Percentiles rank a stretch among this genome's conserved stretches.
Conservation (phyloP, 2,329 filamentous ascomycete genomes). For the Macrophomina phaseolina region DNA sequence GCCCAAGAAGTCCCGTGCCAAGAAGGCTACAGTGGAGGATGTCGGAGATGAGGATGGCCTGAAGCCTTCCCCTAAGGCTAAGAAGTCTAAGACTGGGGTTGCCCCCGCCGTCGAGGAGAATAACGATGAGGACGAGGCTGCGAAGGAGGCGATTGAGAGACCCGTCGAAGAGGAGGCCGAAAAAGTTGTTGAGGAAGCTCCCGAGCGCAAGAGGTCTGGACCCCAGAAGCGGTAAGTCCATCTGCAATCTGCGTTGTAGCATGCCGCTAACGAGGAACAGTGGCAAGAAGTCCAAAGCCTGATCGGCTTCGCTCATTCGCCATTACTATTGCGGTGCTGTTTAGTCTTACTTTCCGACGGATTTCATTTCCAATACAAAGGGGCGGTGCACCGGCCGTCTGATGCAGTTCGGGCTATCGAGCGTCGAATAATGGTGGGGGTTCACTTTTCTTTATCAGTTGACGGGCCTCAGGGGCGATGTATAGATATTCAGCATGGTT, state of each 20-base stretch:
- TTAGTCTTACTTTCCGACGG: background rate
- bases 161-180: conserved; percentile 10
- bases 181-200: conserved; percentile 3
- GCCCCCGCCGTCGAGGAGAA: conserved; percentile 7
- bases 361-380: background rate
- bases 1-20: conserved; percentile 41
- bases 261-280: background rate
- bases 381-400: background rate
- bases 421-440: background rate
- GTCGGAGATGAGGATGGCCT: conserved; percentile 7
- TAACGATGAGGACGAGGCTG: conserved; percentile 4
- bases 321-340: no score
- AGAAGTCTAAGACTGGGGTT: conserved; percentile 9
- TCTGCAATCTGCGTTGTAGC: background rate
- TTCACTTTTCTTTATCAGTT: conserved; percentile 2
- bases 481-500: conserved; percentile 16
- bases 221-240: conserved; percentile 23
- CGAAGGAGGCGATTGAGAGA: conserved; percentile 4
- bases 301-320: background rate
- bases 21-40: conserved; percentile 39
- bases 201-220: conserved; percentile 5
- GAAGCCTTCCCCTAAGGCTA: background rate
- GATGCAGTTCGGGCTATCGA: background rate
- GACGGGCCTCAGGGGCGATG: background rate
- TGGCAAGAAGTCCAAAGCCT: conserved; percentile 23